Evolutionary conservation across 495 filamentous ascomycete species (phyloP).

Genomic region (Tuber aestivum): DNA sequence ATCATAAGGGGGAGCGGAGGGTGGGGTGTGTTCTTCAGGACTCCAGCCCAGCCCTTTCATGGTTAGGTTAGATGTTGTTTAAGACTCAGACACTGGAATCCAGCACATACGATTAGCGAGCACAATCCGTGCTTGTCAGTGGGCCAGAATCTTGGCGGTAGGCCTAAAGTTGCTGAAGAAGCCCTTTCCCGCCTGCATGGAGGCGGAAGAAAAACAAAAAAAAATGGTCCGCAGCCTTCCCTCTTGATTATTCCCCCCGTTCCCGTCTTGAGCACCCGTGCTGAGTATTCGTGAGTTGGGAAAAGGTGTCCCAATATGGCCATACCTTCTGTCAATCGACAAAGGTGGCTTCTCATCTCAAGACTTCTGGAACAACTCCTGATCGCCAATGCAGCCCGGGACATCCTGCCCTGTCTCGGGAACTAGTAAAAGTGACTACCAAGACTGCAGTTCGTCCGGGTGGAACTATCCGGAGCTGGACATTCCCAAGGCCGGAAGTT

Average conservation of each 20-base stretch:
- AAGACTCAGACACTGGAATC: background rate
- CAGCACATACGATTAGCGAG: background rate
- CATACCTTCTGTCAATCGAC: background rate
- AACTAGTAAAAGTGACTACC: background rate
- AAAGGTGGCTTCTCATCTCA: background rate
- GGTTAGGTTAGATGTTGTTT: background rate
- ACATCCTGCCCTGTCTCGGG: background rate
- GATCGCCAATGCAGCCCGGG: background rate
- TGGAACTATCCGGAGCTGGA: background rate
- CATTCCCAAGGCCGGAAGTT: background rate
- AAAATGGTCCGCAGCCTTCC: background rate
- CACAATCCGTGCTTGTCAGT: background rate
- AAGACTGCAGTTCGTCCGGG: background rate
- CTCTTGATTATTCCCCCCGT: background rate
- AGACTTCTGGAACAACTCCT: background rate
- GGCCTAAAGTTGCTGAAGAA: slow-evolving; percentile 1
- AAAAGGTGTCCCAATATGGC: background rate
- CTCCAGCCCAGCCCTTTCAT: slow-evolving; percentile 4
- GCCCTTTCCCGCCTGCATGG: background rate
- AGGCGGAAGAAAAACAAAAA: background rate
- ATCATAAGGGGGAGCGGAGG: slow-evolving; percentile 6
- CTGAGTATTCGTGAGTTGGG: background rate
- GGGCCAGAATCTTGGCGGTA: background rate
- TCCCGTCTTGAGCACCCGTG: background rate
- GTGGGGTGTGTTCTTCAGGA: slow-evolving; percentile 6